Percentiles rank a stretch among this genome's conserved stretches.
Evolutionary conservation across 139 green algal genomes (phyloP).

Genomic region (Tetraselmis chui): DNA sequence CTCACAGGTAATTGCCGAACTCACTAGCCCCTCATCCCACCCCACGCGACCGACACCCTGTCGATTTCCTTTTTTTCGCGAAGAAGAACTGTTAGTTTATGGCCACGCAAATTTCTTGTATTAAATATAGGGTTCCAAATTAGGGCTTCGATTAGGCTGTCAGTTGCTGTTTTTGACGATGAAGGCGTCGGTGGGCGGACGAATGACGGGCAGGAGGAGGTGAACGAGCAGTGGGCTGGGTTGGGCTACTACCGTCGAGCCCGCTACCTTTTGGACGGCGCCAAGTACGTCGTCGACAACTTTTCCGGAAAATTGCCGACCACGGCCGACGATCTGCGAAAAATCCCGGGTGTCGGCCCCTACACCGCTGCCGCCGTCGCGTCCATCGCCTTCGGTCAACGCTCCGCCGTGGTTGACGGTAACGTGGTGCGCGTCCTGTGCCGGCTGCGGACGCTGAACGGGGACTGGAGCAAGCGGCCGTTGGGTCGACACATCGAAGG

Average conservation of each 20-base stretch:
- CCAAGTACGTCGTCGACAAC: conserved; percentile 61
- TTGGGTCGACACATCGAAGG: conserved; percentile 20
- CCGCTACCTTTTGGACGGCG: conserved; percentile 80
- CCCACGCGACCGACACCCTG: too few relatives aligned
- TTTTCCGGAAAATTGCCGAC: conserved; percentile 62
- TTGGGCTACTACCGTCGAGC: conserved; percentile 97
- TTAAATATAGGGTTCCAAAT: too few relatives aligned
- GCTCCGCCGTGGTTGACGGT: conserved; percentile 78
- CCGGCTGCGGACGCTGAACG: conserved; percentile 32
- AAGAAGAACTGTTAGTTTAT: too few relatives aligned
- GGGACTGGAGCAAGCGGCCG: conserved; percentile 20
- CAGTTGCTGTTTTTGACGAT: background rate
- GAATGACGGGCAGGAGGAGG: conserved; percentile 29
- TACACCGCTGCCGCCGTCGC: conserved; percentile 86
- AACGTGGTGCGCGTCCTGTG: conserved; percentile 89
- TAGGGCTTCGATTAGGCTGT: background rate
- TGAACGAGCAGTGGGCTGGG: conserved; percentile 88
- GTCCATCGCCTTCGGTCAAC: conserved; percentile 76
- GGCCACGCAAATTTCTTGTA: too few relatives aligned
- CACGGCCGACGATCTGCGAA: conserved; percentile 52
- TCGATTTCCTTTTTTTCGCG: too few relatives aligned
- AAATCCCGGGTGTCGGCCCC: conserved; percentile 75
- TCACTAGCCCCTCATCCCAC: too few relatives aligned
- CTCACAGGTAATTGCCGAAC: too few relatives aligned
- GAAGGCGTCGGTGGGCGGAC: background rate